These are phyloP conservation scores for Asterionellopsis glacialis DNA, from an alignment of 108 stramenopile species.

Conservation along the genomic window DNA sequence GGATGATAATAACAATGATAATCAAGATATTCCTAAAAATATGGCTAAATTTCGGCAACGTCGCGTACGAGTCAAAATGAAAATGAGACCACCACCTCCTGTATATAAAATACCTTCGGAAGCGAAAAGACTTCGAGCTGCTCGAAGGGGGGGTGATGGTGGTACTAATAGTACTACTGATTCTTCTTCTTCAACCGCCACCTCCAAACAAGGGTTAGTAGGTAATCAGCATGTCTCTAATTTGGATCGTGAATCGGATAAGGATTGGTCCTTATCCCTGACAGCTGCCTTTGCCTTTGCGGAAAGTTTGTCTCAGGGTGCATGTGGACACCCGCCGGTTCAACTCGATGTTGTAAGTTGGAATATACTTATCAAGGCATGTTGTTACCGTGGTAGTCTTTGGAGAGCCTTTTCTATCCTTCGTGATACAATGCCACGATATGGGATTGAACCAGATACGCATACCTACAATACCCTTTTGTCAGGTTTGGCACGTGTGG, in stretches of 20 bases:
- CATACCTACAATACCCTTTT: constrained; percentile 68
- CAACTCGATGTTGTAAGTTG: constrained; percentile 56
- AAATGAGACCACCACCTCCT: constrained; percentile 56
- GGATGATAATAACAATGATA: constrained; percentile 6
- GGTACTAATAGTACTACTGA: neutral
- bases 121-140: constrained; percentile 22
- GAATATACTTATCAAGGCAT: constrained; percentile 72
- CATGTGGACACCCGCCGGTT: constrained; percentile 83
- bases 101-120: constrained; percentile 75
- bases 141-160: constrained; percentile 7
- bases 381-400: constrained; percentile 74
- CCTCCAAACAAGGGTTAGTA: constrained; percentile 27
- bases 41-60: constrained; percentile 10
- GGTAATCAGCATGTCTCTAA: constrained; percentile 31
- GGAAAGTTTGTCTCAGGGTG: constrained; percentile 77
- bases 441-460: constrained; percentile 59
- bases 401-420: constrained; percentile 80
- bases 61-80: constrained; percentile 17
- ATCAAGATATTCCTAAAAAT: constrained; percentile 22
- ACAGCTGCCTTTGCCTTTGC: constrained; percentile 84
- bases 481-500: constrained; percentile 60
- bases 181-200: no score
- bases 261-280: constrained; percentile 63
- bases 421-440: constrained; percentile 60
- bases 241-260: constrained; percentile 59